Evolutionary conservation across 2,329 filamentous ascomycete species (phyloP), one percentile per base, ranked within the genome.

Genomic region (Fusarium mundagurra): DNA sequence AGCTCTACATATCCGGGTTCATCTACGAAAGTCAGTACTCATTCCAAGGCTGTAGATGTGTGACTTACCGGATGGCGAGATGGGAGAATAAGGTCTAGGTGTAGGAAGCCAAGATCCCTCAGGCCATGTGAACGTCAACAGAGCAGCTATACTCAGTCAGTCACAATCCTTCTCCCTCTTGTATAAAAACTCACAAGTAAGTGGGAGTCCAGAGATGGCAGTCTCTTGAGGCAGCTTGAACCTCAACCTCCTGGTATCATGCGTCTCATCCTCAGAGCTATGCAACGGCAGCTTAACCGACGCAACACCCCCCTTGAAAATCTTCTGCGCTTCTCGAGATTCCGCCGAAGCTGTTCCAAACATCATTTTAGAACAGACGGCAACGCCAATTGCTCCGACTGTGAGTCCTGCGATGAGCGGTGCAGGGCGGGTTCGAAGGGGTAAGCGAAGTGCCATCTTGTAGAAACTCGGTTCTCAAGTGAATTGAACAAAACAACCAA

Each of bases 61-160:
- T 5, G 24, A 16, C 36, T 11, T 64, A 73, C 72, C 69, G 58
- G 74, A 45, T 5, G 51, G 41, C 6, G 59, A 63, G 13, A 92
- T 84, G 1, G 92, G 92, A 0, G 91, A 93, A 74, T 94, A 93
- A 0, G 92, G 92, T 47, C 92, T 85, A 17, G 91, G 80, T 3
- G 89, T 88, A 1, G 92, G 92, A 8, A 90, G 78, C 84, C 86
- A 89, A 55, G 84, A 80, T 12, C 88, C 89, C 17, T 86, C 81
- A 1, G 91, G 90, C 72, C 88, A 89, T 6, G 90, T 87, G 44
- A 89, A 79, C 3, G 91, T 91, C 43, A 93, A 83, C 5, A 93
- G 82, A 6, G 92, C 86, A 18, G 86, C 84, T 82, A 83, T 36
- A 11, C 9, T 5, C 6, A 33, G 33, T 78, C 17, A 78, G n/a